Evolutionary conservation across 805 yeast genomes (phyloP), one percentile per base, ranked within the genome.

Genomic region (Peterozyma toletana): DNA sequence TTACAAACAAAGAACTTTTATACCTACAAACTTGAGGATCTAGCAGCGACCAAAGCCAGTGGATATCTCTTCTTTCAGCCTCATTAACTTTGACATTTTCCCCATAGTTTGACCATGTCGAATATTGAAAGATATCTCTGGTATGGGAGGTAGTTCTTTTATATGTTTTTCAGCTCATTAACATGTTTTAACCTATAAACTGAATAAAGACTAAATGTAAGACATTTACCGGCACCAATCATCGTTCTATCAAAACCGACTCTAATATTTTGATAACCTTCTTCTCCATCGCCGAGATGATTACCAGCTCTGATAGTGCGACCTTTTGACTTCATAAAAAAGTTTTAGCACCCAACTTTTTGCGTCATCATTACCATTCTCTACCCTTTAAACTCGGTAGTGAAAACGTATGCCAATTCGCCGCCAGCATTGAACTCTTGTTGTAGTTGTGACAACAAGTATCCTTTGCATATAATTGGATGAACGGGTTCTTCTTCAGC

Each of bases 161-260:
- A 42, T 64, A 67, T 6, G n/a, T 50, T 52, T 14, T 52, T 55
- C 48, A 73, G 57, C 13, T 54, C 51, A 10, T 21, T 37, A 3
- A 71, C 75, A 14, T 67, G 55, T 31, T 57, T 53, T 27, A 72
- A 56, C 46, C 73, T 59, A 7, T 54, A 17, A 2, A 58, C 58
- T n/a, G 72, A 58, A 52, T 72, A 76, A 5, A 77, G 77, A 49
- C 71, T 73, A 1, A 75, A 59, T 13, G 63, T 67, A 50, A 48
- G 71, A 47, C 55, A 59, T 52, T 77, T 59, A 10, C 67, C 55
- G 42, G 57, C 54, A 2, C 63, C 74, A 33, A 63, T 52, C 27
- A 64, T 45, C 2, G 67, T 60, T 37, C 62, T 52, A 17, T 47
- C 50, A 36, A 54, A 35, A 13, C 43, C 58, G n/a, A 53, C 48